These are phyloP conservation scores for Lentinula raphanica DNA, from an alignment of 768 basidiomycete genomes.

Conservation along the genomic window DNA sequence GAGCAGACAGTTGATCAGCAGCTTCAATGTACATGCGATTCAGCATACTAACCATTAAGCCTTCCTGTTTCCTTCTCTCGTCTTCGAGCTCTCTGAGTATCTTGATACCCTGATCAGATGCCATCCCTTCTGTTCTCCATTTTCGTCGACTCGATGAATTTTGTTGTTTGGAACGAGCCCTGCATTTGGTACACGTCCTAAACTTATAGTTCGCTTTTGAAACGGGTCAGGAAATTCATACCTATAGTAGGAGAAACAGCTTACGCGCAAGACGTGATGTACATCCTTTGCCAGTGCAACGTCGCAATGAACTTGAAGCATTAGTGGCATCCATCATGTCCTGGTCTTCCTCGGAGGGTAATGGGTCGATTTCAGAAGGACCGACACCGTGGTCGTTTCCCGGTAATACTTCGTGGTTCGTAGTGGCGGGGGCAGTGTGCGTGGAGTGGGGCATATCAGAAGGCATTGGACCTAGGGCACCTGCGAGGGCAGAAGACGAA, in stretches of 20 bases:
- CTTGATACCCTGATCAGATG: conserved; percentile 35
- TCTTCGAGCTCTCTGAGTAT: conserved; percentile 34
- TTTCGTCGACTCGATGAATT: conserved; percentile 52
- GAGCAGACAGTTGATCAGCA: background rate
- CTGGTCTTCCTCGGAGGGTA: no score
- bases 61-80: conserved; percentile 25
- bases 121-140: conserved; percentile 42
- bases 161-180: conserved; percentile 44
- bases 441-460: no score
- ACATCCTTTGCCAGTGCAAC: conserved; percentile 54
- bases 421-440: no score
- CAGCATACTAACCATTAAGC: conserved; percentile 29
- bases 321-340: background rate
- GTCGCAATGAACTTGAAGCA: conserved; percentile 20
- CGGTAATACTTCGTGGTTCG: background rate
- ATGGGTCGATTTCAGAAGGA: background rate
- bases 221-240: no score
- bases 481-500: background rate
- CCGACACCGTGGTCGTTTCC: background rate
- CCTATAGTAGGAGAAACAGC: conserved; percentile 16
- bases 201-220: conserved; percentile 23
- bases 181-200: conserved; percentile 44
- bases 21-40: no score
- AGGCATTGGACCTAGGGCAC: background rate
- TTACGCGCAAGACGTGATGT: conserved; percentile 37